Evolutionary conservation across 1,284 basidiomycete genomes (phyloP).

Genomic region (Cerrena zonata): DNA sequence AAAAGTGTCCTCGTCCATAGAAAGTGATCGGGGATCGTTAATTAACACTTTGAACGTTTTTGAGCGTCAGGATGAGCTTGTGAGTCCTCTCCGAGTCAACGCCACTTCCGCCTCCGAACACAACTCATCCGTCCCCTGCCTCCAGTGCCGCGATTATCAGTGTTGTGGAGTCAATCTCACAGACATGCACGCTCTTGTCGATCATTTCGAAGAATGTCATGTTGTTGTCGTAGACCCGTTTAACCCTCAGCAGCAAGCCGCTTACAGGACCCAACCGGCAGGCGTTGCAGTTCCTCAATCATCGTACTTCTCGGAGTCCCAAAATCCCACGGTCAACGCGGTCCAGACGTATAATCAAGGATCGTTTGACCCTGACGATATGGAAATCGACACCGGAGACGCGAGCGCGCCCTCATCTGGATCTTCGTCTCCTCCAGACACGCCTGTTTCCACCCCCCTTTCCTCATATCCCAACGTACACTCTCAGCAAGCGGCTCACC

Average conservation of each 20-base stretch:
- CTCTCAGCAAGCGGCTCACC: slow-evolving; percentile 28
- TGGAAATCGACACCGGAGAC: slow-evolving; percentile 66
- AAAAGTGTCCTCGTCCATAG: slow-evolving; percentile 53
- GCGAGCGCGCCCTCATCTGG: slow-evolving; percentile 31
- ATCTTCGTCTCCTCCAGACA: slow-evolving; percentile 34
- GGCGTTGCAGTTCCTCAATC: slow-evolving; percentile 38
- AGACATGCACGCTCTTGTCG: slow-evolving; percentile 79
- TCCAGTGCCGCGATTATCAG: slow-evolving; percentile 72
- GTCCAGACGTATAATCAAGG: slow-evolving; percentile 26
- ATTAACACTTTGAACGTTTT: slow-evolving; percentile 62
- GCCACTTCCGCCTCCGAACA: slow-evolving; percentile 7
- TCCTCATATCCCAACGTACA: slow-evolving; percentile 39
- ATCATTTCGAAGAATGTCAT: slow-evolving; percentile 83
- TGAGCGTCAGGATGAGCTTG: slow-evolving; percentile 65
- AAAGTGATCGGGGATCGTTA: slow-evolving; percentile 57
- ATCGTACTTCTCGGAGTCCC: slow-evolving; percentile 22
- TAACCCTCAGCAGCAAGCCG: slow-evolving; percentile 30
- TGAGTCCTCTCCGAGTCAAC: slow-evolving; percentile 29
- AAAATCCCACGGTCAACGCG: slow-evolving; percentile 19
- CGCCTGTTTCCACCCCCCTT: slow-evolving; percentile 37
- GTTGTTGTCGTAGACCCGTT: slow-evolving; percentile 68
- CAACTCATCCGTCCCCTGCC: slow-evolving; percentile 5
- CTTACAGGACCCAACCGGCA: slow-evolving; percentile 22
- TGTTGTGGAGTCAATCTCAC: slow-evolving; percentile 77
- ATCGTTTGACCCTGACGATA: slow-evolving; percentile 70